These are phyloP conservation scores for Globisporangium perplexum DNA, from an alignment of 352 stramenopile species.

Conservation along the genomic window DNA sequence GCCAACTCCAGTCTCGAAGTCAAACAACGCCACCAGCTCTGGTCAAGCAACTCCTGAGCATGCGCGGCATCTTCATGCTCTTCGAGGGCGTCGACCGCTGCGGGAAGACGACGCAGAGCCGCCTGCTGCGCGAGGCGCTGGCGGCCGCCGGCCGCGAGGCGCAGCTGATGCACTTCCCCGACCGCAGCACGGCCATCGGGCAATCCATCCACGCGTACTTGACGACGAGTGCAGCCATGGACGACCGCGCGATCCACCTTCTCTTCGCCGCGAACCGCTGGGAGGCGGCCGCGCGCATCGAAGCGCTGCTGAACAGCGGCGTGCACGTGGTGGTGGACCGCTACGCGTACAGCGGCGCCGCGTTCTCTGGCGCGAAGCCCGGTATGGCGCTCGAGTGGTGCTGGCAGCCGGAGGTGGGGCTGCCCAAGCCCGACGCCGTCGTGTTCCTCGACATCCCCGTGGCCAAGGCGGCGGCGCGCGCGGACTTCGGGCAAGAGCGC, in stretches of 20 bases:
- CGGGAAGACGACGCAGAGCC: slow-evolving; percentile 99
- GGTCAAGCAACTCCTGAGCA: not conserved
- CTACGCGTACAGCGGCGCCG: slow-evolving; percentile 97
- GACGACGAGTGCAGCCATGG: slow-evolving; percentile 81
- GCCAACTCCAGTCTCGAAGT: not conserved
- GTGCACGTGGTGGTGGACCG: slow-evolving; percentile 96
- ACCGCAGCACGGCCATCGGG: slow-evolving; percentile 90
- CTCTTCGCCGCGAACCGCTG: slow-evolving; percentile 99
- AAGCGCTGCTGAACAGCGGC: slow-evolving; percentile 63
- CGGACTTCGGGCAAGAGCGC: slow-evolving; percentile 91
- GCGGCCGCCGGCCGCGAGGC: slow-evolving; percentile 15
- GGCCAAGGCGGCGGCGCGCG: slow-evolving; percentile 84
- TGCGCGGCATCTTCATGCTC: slow-evolving; percentile 96
- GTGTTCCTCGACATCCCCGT: slow-evolving; percentile 97
- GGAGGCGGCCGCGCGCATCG: slow-evolving; percentile 88
- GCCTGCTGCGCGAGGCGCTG: slow-evolving; percentile 76
- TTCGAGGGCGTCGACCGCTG: slow-evolving; percentile 99
- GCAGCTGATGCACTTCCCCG: slow-evolving; percentile 72
- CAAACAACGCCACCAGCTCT: not conserved
- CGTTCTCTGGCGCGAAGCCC: slow-evolving; percentile 96
- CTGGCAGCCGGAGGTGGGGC: slow-evolving; percentile 93
- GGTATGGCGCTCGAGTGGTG: slow-evolving; percentile 96
- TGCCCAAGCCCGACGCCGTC: slow-evolving; percentile 96
- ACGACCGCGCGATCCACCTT: slow-evolving; percentile 98
- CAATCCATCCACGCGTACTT: slow-evolving; percentile 98